Conservation (phyloP, 495 filamentous ascomycete genomes). For the Aspergillus asperescens region DNA sequence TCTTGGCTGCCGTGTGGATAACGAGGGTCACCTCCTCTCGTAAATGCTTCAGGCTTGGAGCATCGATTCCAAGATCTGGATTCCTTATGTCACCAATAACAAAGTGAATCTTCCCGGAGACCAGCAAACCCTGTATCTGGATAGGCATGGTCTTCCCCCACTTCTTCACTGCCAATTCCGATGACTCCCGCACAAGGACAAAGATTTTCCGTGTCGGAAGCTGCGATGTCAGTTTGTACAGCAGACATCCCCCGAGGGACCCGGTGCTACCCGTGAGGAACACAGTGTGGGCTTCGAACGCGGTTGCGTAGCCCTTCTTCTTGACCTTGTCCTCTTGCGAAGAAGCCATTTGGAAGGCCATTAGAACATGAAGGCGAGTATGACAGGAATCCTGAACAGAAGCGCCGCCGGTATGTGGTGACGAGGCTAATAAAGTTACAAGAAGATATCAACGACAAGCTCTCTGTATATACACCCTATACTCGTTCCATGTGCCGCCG, state of each 20-base stretch:
- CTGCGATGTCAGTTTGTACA: constrained; percentile 36
- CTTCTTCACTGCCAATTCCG: constrained; percentile 28
- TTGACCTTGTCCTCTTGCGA: constrained; percentile 21
- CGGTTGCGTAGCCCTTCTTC: constrained; percentile 26
- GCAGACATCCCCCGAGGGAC: constrained; percentile 33
- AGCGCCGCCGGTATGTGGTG: neutral
- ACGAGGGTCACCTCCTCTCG: constrained; percentile 31
- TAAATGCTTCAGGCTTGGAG: constrained; percentile 16
- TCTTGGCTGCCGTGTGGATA: constrained; percentile 37
- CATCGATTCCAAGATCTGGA: constrained; percentile 27
- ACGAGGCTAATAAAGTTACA: neutral
- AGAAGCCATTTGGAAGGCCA: constrained; percentile 14
- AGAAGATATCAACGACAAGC: neutral
- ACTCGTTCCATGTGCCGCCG: constrained; percentile 9
- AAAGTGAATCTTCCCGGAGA: constrained; percentile 28
- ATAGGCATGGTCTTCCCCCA: constrained; percentile 31
- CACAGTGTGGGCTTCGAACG: constrained; percentile 29
- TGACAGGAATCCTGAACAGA: neutral
- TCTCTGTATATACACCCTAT: neutral
- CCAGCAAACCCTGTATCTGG: constrained; percentile 27
- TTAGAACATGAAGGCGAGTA: neutral
- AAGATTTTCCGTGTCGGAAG: constrained; percentile 33
- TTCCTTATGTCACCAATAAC: constrained; percentile 30
- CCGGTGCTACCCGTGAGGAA: constrained; percentile 38
- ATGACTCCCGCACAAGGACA: constrained; percentile 25